Base-by-base conservation (phyloP, 2,329 filamentous ascomycete genomes). In the Coniella vitis region DNA sequence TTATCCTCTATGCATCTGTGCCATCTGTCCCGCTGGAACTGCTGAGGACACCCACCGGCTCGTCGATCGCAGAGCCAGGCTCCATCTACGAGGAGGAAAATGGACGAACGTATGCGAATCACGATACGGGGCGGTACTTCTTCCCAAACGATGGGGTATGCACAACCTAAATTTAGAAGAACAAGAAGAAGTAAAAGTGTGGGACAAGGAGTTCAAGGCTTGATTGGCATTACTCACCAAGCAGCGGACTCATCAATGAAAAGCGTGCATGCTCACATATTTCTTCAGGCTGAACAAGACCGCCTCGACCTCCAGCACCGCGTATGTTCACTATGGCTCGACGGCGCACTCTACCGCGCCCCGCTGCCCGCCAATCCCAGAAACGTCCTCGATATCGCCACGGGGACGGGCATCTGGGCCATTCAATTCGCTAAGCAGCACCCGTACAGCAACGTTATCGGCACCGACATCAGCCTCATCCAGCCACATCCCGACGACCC, bases 381-480 rank as follows among this genome's bases (percentile, higher is more conserved):
- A 17, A 40, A 52, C 13, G 58, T 63, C 20, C 51, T 63, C 17
- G 61, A 63, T 40, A 31, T 61, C 14, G 61, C 60, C 32, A 63
- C 61, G 1, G 60, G 57, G 7, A 60, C 57, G 4, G 59, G 59
- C 10, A 57, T 59, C 39, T 61, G 58, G 57, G 58, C 56, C 25
- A 57, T 59, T 21, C 59, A 61, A 22, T 60, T 57, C 42, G 55
- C 56, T 10, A 46, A 45, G n/a, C 48, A 55, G 37, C 47, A 60
- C 32, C 57, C 58, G 8, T 48, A 56, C 32, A 44, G 54, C n/a
- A 47, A 57, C 34, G 57, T 60, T 4, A 38, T 57, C 19, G 58
- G 58, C 8, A 57, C 54, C 3, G 58, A 60, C 31, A 49, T 60
- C 12, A 57, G 54, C 16, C 56, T 56, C n/a, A 59, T 59, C 29